phyloP scores from a whole-genome alignment of 164 flowering plant species.

The Stephania cephalantha region DNA sequence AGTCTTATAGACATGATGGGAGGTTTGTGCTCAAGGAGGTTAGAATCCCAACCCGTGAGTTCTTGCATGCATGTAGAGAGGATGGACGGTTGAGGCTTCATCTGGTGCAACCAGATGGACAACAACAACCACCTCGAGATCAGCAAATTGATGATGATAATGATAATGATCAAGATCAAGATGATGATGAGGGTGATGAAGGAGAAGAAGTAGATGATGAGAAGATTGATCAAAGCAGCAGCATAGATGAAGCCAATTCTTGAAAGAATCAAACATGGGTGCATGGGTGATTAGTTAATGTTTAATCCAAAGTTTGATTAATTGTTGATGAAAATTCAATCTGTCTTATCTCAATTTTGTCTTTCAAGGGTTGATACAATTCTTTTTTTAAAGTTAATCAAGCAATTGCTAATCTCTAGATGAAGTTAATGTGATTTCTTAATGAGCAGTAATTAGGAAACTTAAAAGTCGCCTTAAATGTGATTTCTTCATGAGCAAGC shows the following conservation, averaged over 20 bases:
- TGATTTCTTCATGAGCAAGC: not conserved
- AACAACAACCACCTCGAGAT: conserved; percentile 5
- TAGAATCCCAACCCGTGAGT: conserved; percentile 56
- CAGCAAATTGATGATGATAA: conserved; percentile 15
- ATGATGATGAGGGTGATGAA: conserved; percentile 13
- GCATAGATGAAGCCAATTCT: not conserved
- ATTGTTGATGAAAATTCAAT: too few species aligned
- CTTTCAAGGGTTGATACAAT: too few species aligned
- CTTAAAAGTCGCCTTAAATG: not conserved
- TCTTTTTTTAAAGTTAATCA: too few species aligned
- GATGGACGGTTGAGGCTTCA: conserved; percentile 67
- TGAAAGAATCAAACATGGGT: too few species aligned
- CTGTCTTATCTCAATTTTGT: too few species aligned
- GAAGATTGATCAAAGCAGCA: not conserved
- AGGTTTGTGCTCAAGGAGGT: conserved; percentile 70
- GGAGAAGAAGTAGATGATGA: conserved; percentile 11
- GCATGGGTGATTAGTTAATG: too few species aligned
- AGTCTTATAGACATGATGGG: conserved; percentile 54
- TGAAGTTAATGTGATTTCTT: too few species aligned
- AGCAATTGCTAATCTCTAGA: too few species aligned
- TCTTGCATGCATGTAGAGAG: conserved; percentile 65
- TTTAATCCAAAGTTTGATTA: too few species aligned
- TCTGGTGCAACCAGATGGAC: conserved; percentile 45
- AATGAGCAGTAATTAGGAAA: not conserved
- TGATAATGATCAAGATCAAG: conserved; percentile 18